Evolutionary conservation across 345 rosid genomes (phyloP).

Genomic region (Aquilaria sinensis): DNA sequence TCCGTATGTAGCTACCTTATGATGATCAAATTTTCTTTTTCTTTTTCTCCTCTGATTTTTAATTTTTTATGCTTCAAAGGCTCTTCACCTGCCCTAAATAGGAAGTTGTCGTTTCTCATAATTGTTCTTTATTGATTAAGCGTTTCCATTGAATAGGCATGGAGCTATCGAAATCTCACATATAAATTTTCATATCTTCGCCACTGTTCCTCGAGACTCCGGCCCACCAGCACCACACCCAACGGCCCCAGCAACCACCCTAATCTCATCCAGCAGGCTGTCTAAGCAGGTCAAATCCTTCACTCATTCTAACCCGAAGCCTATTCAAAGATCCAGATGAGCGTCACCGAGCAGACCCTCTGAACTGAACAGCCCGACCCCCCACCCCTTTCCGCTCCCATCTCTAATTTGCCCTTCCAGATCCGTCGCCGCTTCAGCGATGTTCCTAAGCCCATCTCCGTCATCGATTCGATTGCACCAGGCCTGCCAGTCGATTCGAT

Average conservation of each 20-base stretch:
- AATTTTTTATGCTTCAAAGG: no score
- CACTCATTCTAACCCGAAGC: slow-evolving; percentile 23
- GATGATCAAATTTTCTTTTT: no score
- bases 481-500: no score
- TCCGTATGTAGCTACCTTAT: background rate
- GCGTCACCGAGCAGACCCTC: slow-evolving; percentile 14
- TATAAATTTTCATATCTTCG: slow-evolving; percentile 39
- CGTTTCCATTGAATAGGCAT: slow-evolving; percentile 4
- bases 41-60: no score
- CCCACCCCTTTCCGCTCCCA: slow-evolving; percentile 17
- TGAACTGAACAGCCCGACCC: slow-evolving; percentile 4
- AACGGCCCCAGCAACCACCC: slow-evolving; percentile 12
- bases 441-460: slow-evolving; percentile 12
- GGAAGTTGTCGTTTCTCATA: slow-evolving; percentile 22
- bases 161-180: no score
- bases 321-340: slow-evolving; percentile 19
- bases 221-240: slow-evolving; percentile 22
- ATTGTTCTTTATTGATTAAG: background rate
- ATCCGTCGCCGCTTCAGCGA: slow-evolving; percentile 37
- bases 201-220: slow-evolving; percentile 70
- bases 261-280: slow-evolving; percentile 16
- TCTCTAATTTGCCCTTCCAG: slow-evolving; percentile 45
- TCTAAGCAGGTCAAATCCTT: slow-evolving; percentile 20
- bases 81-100: slow-evolving; percentile 7
- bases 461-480: slow-evolving; percentile 22